phyloP scores from a whole-genome alignment of 306 rosid species.

The Erythrophleum fordii region DNA sequence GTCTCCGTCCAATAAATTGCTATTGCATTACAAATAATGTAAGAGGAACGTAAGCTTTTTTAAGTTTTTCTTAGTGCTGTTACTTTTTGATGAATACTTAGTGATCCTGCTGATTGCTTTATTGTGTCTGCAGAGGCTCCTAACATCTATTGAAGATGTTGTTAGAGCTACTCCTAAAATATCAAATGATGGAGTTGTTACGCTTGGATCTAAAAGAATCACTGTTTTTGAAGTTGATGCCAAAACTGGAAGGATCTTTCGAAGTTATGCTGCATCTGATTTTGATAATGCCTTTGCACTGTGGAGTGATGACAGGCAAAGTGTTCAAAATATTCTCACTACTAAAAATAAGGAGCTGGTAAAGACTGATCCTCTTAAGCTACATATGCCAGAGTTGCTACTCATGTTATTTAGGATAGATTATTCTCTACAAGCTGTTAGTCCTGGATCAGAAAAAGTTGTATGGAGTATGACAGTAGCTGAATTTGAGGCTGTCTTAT shows the following conservation, averaged over 20 bases:
- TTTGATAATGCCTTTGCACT: constrained; percentile 32
- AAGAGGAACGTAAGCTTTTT: not conserved
- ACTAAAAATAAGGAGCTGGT: constrained; percentile 40
- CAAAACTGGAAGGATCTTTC: constrained; percentile 54
- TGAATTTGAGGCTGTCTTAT: constrained; percentile 61
- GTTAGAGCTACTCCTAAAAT: constrained; percentile 52
- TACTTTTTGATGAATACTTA: not conserved
- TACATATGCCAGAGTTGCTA: constrained; percentile 34
- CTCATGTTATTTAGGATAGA: constrained; percentile 62
- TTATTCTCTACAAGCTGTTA: constrained; percentile 54
- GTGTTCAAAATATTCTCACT: not conserved
- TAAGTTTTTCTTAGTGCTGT: not conserved
- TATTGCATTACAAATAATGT: not conserved
- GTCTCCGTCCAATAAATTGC: not conserved
- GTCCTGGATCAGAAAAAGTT: constrained; percentile 44
- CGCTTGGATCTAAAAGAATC: constrained; percentile 58
- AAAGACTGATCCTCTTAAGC: constrained; percentile 34
- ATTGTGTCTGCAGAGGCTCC: constrained; percentile 55
- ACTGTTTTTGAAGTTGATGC: constrained; percentile 69
- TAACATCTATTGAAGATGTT: constrained; percentile 44
- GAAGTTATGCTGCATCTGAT: constrained; percentile 32
- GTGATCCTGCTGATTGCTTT: not conserved
- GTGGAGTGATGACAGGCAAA: constrained; percentile 24
- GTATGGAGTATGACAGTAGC: constrained; percentile 65
- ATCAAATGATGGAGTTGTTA: constrained; percentile 62